Percentiles rank a stretch among this genome's conserved stretches.
phyloP scores from a whole-genome alignment of 31 red algal genomes.

The Odonthalia washingtoniensis region DNA sequence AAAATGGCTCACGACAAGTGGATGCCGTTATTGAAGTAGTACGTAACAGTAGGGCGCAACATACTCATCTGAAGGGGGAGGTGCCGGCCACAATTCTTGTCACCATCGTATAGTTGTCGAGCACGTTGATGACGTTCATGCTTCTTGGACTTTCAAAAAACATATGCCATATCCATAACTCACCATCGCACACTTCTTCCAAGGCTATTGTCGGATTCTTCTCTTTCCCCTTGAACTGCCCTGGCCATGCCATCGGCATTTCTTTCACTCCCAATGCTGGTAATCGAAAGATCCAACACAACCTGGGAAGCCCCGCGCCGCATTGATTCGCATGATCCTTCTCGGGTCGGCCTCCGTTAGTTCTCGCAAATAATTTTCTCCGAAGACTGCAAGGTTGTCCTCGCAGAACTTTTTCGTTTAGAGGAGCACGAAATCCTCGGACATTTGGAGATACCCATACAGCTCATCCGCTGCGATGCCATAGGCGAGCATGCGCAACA shows the following conservation, averaged over 20 bases:
- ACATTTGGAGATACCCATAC: slow-evolving; percentile 27
- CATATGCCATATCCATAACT: slow-evolving; percentile 50
- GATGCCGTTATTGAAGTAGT: not conserved
- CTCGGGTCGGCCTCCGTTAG: not conserved
- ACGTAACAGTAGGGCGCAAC: not conserved
- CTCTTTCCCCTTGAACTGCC: slow-evolving; percentile 24
- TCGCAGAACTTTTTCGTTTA: not conserved
- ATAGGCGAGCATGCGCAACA: slow-evolving; percentile 23
- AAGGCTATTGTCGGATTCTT: too few relatives aligned
- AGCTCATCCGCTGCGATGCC: not conserved
- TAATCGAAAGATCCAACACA: slow-evolving; percentile 38
- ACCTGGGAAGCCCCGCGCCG: not conserved
- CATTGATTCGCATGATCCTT: slow-evolving; percentile 31
- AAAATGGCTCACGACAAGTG: not conserved
- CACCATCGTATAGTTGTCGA: slow-evolving; percentile 6
- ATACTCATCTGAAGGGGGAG: not conserved
- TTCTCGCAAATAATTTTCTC: slow-evolving; percentile 12
- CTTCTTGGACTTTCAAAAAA: slow-evolving; percentile 2
- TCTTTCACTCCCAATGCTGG: slow-evolving; percentile 27
- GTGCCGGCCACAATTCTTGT: not conserved
- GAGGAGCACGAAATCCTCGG: slow-evolving; percentile 19
- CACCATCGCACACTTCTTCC: slow-evolving; percentile 15
- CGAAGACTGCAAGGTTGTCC: not conserved
- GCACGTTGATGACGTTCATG: slow-evolving; percentile 42
- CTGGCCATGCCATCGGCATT: slow-evolving; percentile 5